Evolutionary conservation across 139 green algal genomes (phyloP), one percentile per base, ranked within the genome.

Genomic region (Coelastrella sp.): DNA sequence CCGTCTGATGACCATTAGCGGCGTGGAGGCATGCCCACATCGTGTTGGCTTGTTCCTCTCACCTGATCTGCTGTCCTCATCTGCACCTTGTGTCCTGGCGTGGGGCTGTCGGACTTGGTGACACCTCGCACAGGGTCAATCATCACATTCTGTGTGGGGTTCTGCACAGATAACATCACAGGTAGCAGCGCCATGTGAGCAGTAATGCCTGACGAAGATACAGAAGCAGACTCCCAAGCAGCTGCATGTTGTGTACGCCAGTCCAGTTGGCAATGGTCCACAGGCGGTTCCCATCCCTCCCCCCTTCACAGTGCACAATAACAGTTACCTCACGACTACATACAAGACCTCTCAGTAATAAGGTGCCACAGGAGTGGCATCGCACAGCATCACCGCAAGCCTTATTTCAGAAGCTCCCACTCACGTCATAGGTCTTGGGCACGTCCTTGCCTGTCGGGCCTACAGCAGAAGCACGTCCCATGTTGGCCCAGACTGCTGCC

Each of bases 51-150:
- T 73, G 65, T 10, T 19, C 11, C 14, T 8, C 59, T 7, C 63
- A 87, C 82, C 82, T 81, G 66, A 6, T 88, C 84, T 24, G 84
- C 68, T 12, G 84, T 66, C 49, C 84, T 65, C 84, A 88, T 88
- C 68, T 57, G 25, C 65, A 80, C 68, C 66, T 88, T 80, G 68
- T 88, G 68, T 14, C 84, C 84, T 58, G 84, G 84, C 7, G 66
- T 81, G 5, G 78, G 12, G 20, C 84, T 58, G 35, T 88, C 22
- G 17, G 61, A 7, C 68, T 88, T 80, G 49, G 27, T 57, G 4
- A 57, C 68, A 59, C 84, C 84, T 57, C 84, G 49, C 19, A 88
- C 84, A 58, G 84, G 84, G 49, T 88, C 84, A 56, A 88, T 58
- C 68, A 81, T 68, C 8, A 81, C 84, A 15, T 88, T 73, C 20